Conservation (phyloP, 371 early-diverging fungal genomes). For the Actinomortierella ambigua region DNA sequence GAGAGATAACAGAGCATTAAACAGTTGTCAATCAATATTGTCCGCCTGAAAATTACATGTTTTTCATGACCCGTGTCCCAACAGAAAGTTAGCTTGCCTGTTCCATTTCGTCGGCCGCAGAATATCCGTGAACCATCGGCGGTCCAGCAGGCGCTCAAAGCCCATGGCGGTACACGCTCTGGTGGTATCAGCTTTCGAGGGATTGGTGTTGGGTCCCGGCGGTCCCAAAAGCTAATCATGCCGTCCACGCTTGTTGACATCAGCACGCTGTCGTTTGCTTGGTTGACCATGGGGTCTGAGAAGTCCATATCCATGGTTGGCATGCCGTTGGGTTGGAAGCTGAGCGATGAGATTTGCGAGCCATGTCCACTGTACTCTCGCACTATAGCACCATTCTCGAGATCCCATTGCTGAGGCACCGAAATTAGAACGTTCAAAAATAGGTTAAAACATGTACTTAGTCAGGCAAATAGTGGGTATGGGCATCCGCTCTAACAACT, state of each 20-base stretch:
- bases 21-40: background rate
- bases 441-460: no score
- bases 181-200: conserved; percentile 64
- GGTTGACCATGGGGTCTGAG: conserved; percentile 26
- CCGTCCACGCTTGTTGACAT: conserved; percentile 92
- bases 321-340: conserved; percentile 69
- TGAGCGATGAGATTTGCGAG: conserved; percentile 81
- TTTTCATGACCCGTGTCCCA: no score
- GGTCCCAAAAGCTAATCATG: conserved; percentile 80
- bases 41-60: no score
- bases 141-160: conserved; percentile 88
- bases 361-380: conserved; percentile 72
- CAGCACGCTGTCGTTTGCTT: conserved; percentile 50
- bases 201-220: conserved; percentile 63
- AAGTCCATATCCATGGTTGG: conserved; percentile 21
- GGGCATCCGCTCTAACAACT: no score
- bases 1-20: conserved; percentile 2
- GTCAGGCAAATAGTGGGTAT: no score
- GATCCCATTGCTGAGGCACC: conserved; percentile 84
- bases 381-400: conserved; percentile 79
- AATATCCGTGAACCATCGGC: conserved; percentile 76
- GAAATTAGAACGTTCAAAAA: conserved; percentile 7
- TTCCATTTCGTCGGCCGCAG: conserved; percentile 81
- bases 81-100: conserved; percentile 46
- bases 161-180: conserved; percentile 88